Percentiles rank a stretch among this genome's conserved stretches.
Conservation (phyloP, 768 basidiomycete species). For the Chalciporus sphaerocephalus region DNA sequence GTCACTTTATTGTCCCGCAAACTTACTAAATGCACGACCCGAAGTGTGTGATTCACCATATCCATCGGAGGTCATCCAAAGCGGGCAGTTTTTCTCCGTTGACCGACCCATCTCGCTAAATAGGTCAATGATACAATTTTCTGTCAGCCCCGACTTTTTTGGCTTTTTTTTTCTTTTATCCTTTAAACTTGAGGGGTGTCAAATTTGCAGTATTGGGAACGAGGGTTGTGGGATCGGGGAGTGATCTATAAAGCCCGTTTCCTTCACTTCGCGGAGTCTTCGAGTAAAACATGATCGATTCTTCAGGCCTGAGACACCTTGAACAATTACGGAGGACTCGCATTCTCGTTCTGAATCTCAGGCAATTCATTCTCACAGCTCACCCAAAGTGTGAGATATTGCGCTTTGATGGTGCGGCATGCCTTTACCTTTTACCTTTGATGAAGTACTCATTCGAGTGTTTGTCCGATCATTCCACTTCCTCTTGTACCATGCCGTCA, state of each 20-base stretch:
- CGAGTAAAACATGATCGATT: conserved; percentile 1
- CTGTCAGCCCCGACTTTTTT: background rate
- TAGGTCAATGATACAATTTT: background rate
- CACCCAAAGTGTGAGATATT: background rate
- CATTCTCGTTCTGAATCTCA: too few species aligned
- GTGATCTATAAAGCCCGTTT: too few species aligned
- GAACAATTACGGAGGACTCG: too few species aligned
- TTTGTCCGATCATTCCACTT: background rate
- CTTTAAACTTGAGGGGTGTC: background rate
- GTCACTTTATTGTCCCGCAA: conserved; percentile 10
- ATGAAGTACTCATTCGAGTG: background rate
- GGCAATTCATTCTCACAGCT: background rate
- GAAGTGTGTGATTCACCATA: too few species aligned
- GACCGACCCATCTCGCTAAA: too few species aligned
- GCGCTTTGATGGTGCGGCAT: too few species aligned
- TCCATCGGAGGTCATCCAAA: too few species aligned
- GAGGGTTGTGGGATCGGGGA: background rate
- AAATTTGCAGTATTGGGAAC: background rate
- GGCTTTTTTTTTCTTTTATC: background rate
- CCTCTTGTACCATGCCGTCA: too few species aligned
- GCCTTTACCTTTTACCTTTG: too few species aligned
- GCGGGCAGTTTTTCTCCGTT: too few species aligned
- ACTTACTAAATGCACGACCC: conserved; percentile 1
- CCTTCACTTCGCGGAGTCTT: conserved; percentile 22
- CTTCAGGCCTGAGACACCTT: background rate